Conservation (phyloP, 176 grass and related monocot species). For the Aegilops longissima region DNA sequence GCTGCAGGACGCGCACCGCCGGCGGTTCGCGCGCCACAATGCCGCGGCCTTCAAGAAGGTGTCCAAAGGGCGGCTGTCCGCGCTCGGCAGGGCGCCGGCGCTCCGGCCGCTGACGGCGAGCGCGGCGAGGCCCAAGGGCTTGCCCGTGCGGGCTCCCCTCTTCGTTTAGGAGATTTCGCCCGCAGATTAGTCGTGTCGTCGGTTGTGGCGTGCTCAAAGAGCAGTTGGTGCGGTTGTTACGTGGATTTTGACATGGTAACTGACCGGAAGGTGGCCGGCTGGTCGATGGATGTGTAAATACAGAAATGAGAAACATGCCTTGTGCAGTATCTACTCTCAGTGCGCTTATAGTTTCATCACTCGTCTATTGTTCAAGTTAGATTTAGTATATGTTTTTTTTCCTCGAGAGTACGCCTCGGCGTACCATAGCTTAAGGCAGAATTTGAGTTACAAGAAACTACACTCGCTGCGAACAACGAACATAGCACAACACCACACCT, state of each 20-base stretch:
- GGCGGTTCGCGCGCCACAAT: not conserved
- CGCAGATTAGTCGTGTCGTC: not conserved
- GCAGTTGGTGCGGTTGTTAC: not conserved
- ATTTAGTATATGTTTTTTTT: too few relatives aligned
- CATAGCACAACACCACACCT: too few relatives aligned
- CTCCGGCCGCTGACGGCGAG: not conserved
- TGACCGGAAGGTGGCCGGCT: not conserved
- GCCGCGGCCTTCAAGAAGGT: slow-evolving; percentile 16
- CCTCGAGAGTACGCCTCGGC: too few relatives aligned
- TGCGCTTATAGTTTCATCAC: too few relatives aligned
- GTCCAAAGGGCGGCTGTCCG: not conserved
- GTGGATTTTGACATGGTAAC: slow-evolving; percentile 22
- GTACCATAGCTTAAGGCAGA: too few relatives aligned
- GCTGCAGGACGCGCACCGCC: slow-evolving; percentile 43
- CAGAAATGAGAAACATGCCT: not conserved
- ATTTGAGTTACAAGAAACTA: too few relatives aligned
- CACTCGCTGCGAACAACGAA: too few relatives aligned
- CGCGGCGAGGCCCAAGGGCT: not conserved
- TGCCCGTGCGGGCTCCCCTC: slow-evolving; percentile 36
- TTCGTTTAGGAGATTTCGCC: slow-evolving; percentile 36
- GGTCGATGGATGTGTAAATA: slow-evolving; percentile 20
- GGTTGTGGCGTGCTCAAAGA: not conserved
- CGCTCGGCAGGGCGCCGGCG: not conserved
- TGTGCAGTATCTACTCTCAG: not conserved
- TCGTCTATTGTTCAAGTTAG: too few relatives aligned